Conservation (phyloP, 306 rosid species). For the Medicago lupulina region DNA sequence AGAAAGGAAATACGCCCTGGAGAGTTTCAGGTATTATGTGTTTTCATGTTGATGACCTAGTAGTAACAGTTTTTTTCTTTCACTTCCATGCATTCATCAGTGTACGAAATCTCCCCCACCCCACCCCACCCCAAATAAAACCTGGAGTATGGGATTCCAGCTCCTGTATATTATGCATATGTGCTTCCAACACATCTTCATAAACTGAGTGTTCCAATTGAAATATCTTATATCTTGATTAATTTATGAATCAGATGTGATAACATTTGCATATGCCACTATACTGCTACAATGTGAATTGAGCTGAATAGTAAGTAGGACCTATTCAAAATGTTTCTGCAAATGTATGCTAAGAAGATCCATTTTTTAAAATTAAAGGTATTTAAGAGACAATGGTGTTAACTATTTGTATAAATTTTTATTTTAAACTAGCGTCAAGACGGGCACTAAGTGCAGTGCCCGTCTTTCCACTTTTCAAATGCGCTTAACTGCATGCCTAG, state of each 20-base stretch:
- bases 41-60: constrained; percentile 21
- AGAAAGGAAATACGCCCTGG: constrained; percentile 95
- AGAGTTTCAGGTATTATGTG: constrained; percentile 84
- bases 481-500: too few relatives aligned
- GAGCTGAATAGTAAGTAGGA: constrained; percentile 27
- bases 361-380: background rate
- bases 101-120: background rate
- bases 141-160: background rate
- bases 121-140: background rate
- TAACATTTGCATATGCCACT: constrained; percentile 13
- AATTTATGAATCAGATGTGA: constrained; percentile 11
- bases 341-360: constrained; percentile 10
- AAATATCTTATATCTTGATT: constrained; percentile 23
- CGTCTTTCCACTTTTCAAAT: too few relatives aligned
- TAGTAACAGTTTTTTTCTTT: constrained; percentile 2
- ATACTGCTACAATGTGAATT: constrained; percentile 29
- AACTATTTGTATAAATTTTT: constrained; percentile 11
- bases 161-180: background rate
- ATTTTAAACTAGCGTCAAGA: too few relatives aligned
- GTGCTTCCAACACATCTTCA: constrained; percentile 18
- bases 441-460: too few relatives aligned
- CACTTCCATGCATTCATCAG: constrained; percentile 7
- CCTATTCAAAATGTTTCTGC: background rate
- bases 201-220: constrained; percentile 28
- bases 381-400: constrained; percentile 31